These are phyloP conservation scores for Lachancea sp. DNA, from an alignment of 805 yeast genomes.

Conservation along the genomic window DNA sequence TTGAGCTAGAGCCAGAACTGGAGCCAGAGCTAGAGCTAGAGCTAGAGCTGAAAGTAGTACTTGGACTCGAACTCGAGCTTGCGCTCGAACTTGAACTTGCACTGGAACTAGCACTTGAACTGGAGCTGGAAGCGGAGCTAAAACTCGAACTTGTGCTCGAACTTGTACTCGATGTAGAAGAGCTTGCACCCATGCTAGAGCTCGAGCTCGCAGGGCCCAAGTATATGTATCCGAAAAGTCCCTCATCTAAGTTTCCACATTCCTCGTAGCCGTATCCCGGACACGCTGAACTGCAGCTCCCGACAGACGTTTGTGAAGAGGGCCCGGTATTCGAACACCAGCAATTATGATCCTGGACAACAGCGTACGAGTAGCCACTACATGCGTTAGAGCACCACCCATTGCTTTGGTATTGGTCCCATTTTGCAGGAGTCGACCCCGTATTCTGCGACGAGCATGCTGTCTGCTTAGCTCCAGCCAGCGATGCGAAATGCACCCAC, in stretches of 20 bases:
- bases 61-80: background rate
- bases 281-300: conserved; percentile 18
- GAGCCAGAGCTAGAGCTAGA: background rate
- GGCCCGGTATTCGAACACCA: conserved; percentile 26
- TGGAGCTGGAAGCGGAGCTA: background rate
- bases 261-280: conserved; percentile 25
- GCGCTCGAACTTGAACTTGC: background rate
- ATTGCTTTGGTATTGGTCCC: conserved; percentile 17
- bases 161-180: background rate
- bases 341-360: conserved; percentile 22
- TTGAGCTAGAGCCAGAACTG: background rate
- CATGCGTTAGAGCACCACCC: conserved; percentile 21
- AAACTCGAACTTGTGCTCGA: background rate
- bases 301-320: conserved; percentile 11
- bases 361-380: conserved; percentile 20
- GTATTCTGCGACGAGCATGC: conserved; percentile 14
- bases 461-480: conserved; percentile 7
- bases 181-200: background rate
- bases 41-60: background rate
- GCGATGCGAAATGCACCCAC: conserved; percentile 1
- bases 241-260: conserved; percentile 20
- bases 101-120: background rate
- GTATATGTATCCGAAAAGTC: conserved; percentile 21
- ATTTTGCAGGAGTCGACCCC: conserved; percentile 7
- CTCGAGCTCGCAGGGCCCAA: conserved; percentile 10